Evolutionary conservation across 169 alveolate genomes (phyloP).

Genomic region (Neospora caninum): DNA sequence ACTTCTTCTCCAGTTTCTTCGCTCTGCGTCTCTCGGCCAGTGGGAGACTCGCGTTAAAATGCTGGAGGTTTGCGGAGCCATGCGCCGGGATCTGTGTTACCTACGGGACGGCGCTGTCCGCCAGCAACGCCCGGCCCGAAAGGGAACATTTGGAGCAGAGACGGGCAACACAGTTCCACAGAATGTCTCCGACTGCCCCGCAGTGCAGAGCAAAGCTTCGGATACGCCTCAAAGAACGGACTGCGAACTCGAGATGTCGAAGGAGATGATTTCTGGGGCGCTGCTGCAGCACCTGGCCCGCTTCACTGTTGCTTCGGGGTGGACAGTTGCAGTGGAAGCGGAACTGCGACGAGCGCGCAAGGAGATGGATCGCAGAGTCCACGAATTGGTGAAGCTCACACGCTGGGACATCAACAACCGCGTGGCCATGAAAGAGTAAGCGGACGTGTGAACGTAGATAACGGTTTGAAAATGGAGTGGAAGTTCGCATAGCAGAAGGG

Average conservation of each 20-base stretch:
- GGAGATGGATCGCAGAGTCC: constrained; percentile 55
- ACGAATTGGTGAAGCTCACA: constrained; percentile 35
- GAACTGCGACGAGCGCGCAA: constrained; percentile 56
- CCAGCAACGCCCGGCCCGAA: neutral
- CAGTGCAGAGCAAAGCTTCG: too few species aligned
- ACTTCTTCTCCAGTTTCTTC: constrained; percentile 64
- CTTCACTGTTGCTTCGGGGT: constrained; percentile 62
- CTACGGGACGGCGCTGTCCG: too few species aligned
- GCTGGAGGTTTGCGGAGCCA: constrained; percentile 31
- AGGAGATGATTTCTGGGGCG: neutral
- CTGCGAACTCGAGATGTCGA: neutral
- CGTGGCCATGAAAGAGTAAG: constrained; percentile 64
- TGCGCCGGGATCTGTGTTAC: neutral
- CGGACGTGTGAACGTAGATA: too few species aligned
- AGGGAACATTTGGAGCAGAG: constrained; percentile 16
- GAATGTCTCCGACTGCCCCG: neutral
- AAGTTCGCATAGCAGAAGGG: too few species aligned
- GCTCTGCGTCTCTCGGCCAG: constrained; percentile 65
- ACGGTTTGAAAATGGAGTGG: too few species aligned
- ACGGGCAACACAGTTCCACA: too few species aligned
- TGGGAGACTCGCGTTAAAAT: constrained; percentile 50
- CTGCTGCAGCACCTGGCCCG: constrained; percentile 40
- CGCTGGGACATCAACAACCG: constrained; percentile 68
- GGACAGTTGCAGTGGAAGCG: constrained; percentile 63
- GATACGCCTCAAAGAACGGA: neutral